Evolutionary conservation across 352 stramenopile species (phyloP).

Genomic region (Peronospora tabacina): DNA sequence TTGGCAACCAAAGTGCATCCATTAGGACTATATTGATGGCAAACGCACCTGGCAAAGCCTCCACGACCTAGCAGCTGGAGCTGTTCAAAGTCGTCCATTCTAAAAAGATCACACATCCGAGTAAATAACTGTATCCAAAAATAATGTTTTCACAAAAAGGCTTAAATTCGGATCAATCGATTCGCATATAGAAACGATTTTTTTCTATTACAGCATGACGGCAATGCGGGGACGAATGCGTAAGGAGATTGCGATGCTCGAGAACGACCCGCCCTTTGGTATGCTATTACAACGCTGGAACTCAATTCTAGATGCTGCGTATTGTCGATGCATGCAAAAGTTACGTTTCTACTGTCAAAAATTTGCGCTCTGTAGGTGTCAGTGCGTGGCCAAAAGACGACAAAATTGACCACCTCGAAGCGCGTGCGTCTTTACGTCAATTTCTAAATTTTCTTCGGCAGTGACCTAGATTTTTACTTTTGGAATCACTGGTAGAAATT

Average conservation of each 20-base stretch:
- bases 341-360: neutral
- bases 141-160: neutral
- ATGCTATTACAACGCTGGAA: neutral
- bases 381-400: constrained; percentile 73
- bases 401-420: constrained; percentile 66
- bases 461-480: neutral
- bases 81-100: constrained; percentile 46
- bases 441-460: neutral
- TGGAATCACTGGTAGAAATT: constrained; percentile 40
- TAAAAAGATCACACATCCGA: constrained; percentile 14
- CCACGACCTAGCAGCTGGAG: constrained; percentile 46
- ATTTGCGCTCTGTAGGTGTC: constrained; percentile 34
- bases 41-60: constrained; percentile 51
- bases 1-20: no score
- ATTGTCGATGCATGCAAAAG: constrained; percentile 1
- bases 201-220: constrained; percentile 28
- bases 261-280: constrained; percentile 69
- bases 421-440: constrained; percentile 35
- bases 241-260: constrained; percentile 81
- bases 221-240: constrained; percentile 74
- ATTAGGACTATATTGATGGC: no score
- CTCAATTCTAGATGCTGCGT: neutral
- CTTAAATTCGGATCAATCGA: neutral
- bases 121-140: constrained; percentile 2
- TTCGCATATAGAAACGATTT: no score